Conservation (phyloP, 139 green algal genomes). For the Pseudopediastrum boryanum region DNA sequence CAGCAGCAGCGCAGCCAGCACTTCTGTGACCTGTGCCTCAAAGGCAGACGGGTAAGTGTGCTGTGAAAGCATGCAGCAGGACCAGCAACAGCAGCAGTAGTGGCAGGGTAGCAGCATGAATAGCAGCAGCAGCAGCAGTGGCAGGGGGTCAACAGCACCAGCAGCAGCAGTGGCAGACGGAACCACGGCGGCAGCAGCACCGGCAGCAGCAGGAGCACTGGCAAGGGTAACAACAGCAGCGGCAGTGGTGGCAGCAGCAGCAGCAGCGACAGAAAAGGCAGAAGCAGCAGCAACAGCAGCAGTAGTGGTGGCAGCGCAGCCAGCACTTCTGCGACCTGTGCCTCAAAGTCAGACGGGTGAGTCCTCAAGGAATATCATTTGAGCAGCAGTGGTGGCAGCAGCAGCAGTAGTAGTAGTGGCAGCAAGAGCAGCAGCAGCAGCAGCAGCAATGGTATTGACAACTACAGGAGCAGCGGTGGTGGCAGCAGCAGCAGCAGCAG, state of each 20-base stretch:
- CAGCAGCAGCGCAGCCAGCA: slow-evolving; percentile 57
- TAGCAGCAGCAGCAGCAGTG: neutral
- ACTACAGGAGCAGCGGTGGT: slow-evolving; percentile 1
- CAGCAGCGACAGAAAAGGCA: slow-evolving; percentile 1
- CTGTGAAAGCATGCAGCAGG: neutral
- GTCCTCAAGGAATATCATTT: slow-evolving; percentile 5
- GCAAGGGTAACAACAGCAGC: neutral
- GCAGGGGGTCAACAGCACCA: neutral
- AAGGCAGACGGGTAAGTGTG: no score
- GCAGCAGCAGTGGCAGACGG: neutral
- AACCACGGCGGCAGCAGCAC: neutral
- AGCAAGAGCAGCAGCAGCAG: slow-evolving; percentile 1
- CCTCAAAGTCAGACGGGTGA: no score
- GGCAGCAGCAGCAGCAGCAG: neutral
- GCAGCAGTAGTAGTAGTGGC: neutral
- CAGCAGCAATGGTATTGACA: neutral
- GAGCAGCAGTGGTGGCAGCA: slow-evolving; percentile 27
- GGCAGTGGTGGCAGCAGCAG: slow-evolving; percentile 26
- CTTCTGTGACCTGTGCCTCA: slow-evolving; percentile 94
- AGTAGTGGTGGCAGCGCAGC: no score
- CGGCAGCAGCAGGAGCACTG: neutral
- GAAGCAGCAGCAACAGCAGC: slow-evolving; percentile 1
- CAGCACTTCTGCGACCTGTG: no score
- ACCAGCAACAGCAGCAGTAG: neutral
- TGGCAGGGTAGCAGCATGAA: neutral